These are phyloP conservation scores for Microbotryomycetes sp. DNA, from an alignment of 1,284 basidiomycete genomes.

Conservation along the genomic window DNA sequence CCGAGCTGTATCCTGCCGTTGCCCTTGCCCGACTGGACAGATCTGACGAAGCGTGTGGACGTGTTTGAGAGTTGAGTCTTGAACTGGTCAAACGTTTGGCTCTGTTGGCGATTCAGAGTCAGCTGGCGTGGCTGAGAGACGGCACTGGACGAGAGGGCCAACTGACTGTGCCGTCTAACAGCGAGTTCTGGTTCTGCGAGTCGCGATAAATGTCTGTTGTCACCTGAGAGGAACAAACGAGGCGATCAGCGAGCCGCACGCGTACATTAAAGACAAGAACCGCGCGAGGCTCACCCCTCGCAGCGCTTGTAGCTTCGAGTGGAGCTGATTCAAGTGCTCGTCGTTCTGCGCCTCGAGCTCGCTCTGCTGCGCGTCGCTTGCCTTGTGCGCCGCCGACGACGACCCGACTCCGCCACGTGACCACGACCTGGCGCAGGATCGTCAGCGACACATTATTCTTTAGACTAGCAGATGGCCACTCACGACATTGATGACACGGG, in stretches of 20 bases:
- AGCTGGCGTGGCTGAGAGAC: neutral
- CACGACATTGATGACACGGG: too few relatives aligned
- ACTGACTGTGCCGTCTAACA: slow-evolving; percentile 33
- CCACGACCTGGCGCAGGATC: too few relatives aligned
- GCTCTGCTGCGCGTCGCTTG: slow-evolving; percentile 11
- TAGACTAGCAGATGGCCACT: too few relatives aligned
- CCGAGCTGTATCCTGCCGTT: slow-evolving; percentile 15
- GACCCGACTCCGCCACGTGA: neutral
- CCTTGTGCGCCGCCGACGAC: neutral
- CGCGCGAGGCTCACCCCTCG: slow-evolving; percentile 15
- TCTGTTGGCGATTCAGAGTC: slow-evolving; percentile 5
- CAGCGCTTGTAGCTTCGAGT: slow-evolving; percentile 28
- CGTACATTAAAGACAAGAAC: neutral
- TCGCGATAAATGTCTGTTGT: slow-evolving; percentile 36
- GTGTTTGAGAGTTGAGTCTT: slow-evolving; percentile 29
- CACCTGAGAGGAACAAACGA: slow-evolving; percentile 19
- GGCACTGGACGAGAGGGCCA: neutral
- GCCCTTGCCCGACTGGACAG: slow-evolving; percentile 21
- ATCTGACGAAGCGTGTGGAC: slow-evolving; percentile 20
- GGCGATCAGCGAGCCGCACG: neutral
- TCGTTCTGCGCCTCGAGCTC: slow-evolving; percentile 35
- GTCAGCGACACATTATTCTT: too few relatives aligned
- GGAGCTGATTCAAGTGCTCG: slow-evolving; percentile 31
- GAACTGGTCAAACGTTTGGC: slow-evolving; percentile 33
- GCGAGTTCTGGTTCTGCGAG: slow-evolving; percentile 29